Evolutionary conservation across 768 basidiomycete species (phyloP).

Genomic region (Podaxis pistillaris): DNA sequence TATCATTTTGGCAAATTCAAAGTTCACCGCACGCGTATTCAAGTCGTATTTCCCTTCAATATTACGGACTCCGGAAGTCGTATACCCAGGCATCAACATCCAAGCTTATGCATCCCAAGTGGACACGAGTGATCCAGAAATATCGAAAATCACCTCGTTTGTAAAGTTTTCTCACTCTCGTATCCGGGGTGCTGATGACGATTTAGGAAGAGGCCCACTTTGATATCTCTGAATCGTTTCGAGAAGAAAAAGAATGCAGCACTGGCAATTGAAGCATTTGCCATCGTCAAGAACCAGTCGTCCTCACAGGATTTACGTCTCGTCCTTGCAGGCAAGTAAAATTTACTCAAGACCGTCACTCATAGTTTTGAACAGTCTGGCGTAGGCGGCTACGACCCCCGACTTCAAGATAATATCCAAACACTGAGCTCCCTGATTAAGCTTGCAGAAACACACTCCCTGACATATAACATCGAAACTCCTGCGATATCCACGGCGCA

Average conservation of each 20-base stretch:
- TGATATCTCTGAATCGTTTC: constrained; percentile 91
- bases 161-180: constrained; percentile 27
- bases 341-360: not conserved
- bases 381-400: constrained; percentile 86
- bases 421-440: constrained; percentile 64
- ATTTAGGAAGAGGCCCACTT: constrained; percentile 59
- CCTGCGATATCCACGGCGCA: constrained; percentile 39
- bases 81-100: constrained; percentile 95
- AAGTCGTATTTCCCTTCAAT: constrained; percentile 73
- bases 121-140: constrained; percentile 45
- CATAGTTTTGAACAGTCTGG: not conserved
- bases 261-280: constrained; percentile 80
- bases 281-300: constrained; percentile 39
- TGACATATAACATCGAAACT: constrained; percentile 59
- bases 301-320: constrained; percentile 51
- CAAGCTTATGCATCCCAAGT: constrained; percentile 59
- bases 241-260: constrained; percentile 92
- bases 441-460: constrained; percentile 47
- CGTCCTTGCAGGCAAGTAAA: constrained; percentile 67
- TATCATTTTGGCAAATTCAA: constrained; percentile 86
- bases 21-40: constrained; percentile 85
- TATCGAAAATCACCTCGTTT: constrained; percentile 56
- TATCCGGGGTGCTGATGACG: not conserved
- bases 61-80: constrained; percentile 58
- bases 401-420: constrained; percentile 78